Evolutionary conservation across 169 alveolate species (phyloP).

Genomic region (Cardiosporidium cionae): DNA sequence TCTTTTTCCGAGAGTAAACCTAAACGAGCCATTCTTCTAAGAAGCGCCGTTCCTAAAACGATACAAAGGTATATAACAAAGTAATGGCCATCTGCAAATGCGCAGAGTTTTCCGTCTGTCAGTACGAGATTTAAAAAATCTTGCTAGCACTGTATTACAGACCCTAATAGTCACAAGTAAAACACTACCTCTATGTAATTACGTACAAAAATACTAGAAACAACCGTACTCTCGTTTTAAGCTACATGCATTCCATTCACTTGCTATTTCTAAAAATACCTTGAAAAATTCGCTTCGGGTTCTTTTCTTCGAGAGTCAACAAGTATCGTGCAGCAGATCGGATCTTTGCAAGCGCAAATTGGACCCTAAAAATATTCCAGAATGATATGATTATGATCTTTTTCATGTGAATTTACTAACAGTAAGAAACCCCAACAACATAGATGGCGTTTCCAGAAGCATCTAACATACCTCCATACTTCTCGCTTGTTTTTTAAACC

Average conservation of each 20-base stretch:
- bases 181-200: too few relatives aligned
- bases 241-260: too few relatives aligned
- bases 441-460: too few relatives aligned
- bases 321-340: constrained; percentile 99
- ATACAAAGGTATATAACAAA: background rate
- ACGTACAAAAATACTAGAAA: too few relatives aligned
- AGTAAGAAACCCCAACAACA: background rate
- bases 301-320: constrained; percentile 93
- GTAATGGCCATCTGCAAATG: background rate
- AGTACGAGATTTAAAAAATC: too few relatives aligned
- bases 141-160: too few relatives aligned
- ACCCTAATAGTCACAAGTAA: too few relatives aligned
- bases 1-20: constrained; percentile 94
- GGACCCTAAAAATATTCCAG: constrained; percentile 60
- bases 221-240: too few relatives aligned
- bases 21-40: constrained; percentile 95
- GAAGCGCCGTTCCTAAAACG: constrained; percentile 85
- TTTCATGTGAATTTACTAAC: background rate
- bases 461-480: constrained; percentile 71
- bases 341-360: constrained; percentile 92
- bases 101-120: too few relatives aligned
- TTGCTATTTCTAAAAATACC: too few relatives aligned
- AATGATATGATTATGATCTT: background rate
- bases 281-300: constrained; percentile 90
- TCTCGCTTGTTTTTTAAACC: constrained; percentile 99